Base-by-base conservation (phyloP, 1,284 basidiomycete species). In the Phaffia rhodozyma region DNA sequence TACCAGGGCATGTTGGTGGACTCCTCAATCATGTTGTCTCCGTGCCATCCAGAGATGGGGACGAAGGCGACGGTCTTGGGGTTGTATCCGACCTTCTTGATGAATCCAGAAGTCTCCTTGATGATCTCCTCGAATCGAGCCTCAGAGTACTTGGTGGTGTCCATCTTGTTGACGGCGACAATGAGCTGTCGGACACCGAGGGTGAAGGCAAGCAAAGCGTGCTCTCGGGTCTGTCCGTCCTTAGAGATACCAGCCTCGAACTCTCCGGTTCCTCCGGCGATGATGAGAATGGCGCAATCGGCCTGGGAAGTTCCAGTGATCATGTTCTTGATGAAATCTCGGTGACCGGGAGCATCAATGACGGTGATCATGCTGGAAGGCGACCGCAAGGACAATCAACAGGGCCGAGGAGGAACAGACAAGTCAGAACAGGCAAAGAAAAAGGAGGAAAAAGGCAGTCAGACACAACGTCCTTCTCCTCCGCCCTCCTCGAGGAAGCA, bases 261-360 rank as follows among this genome's bases (percentile, higher is more conserved):
- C 82, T 99, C 94, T 86, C 94, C 94, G 78, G 89, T 91, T 83
- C 94, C 96, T 79, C 83, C 89, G 74, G 93, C 94, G 74, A 99
- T 99, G 84, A 99, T 97, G 79, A 99, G 91, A 77, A 98, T 88
- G 76, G 92, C 94, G 76, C 94, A 97, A 80, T 66, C 55, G 55
- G 61, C 64, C 85, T 97, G 94, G 75, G 94, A 97, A 76, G 94
- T 98, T 85, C 94, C 94, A 69, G 92, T 97, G 78, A 97, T 97
- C 92, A 97, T 97, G 90, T 97, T 98, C 84, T 99, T 99, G 86
- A 99, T 99, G 82, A 99, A 99, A 79, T 99, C 96, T 87, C 94
- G 92, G 82, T 98, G 96, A 78, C 94, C 96, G 64, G 94, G 96
- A 79, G 94, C 96, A 78, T 97, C 93, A 61, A 74, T 74, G 77